These are phyloP conservation scores for Sporobolomyces phaffii DNA, from an alignment of 768 basidiomycete genomes.

Conservation along the genomic window DNA sequence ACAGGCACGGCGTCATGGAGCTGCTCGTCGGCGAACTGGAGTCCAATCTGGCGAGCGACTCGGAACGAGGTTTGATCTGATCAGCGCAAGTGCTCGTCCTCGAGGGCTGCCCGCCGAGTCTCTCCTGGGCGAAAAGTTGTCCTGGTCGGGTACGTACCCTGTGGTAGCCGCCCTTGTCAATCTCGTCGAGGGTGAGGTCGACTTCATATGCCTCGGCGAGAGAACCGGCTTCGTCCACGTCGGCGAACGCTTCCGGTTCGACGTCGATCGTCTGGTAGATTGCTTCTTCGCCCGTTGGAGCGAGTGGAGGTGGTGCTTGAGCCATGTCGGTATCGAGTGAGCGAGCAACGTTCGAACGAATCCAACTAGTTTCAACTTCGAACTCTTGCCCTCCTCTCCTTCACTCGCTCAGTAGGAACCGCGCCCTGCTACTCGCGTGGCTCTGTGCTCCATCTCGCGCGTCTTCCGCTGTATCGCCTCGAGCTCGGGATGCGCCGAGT, in stretches of 20 bases:
- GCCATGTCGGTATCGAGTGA: conserved; percentile 25
- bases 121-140: neutral
- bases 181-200: conserved; percentile 58
- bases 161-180: conserved; percentile 61
- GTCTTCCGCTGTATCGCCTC: no score
- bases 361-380: no score
- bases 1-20: conserved; percentile 79
- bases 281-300: conserved; percentile 54
- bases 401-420: no score
- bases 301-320: conserved; percentile 31
- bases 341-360: no score
- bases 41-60: conserved; percentile 65
- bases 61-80: no score
- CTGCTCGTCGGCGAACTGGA: conserved; percentile 95
- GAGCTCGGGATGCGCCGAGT: no score
- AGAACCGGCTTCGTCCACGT: conserved; percentile 7
- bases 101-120: neutral
- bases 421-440: no score
- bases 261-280: conserved; percentile 58
- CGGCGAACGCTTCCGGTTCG: conserved; percentile 48
- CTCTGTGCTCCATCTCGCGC: no score
- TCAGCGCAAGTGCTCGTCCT: conserved; percentile 1
- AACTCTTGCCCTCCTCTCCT: no score
- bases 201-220: conserved; percentile 72
- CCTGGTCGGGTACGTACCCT: conserved; percentile 53